phyloP scores from a whole-genome alignment of 768 basidiomycete species.

The Suillus placidus region DNA sequence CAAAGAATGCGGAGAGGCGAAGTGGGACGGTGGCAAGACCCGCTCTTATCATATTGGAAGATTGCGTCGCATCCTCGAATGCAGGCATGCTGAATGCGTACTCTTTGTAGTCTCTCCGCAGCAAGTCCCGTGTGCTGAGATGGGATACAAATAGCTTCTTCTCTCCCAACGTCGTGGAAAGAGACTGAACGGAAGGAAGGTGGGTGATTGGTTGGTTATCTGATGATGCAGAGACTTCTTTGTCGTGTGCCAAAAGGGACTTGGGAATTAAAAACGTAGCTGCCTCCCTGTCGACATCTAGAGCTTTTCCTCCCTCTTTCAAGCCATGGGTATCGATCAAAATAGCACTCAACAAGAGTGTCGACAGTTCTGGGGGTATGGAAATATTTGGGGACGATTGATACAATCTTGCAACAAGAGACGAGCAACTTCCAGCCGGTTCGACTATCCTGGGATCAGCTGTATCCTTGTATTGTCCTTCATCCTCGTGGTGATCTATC shows the following conservation, averaged over 20 bases:
- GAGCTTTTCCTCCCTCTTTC: conserved; percentile 76
- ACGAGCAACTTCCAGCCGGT: conserved; percentile 79
- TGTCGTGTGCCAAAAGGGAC: conserved; percentile 44
- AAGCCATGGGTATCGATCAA: conserved; percentile 87
- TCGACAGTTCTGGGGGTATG: conserved; percentile 64
- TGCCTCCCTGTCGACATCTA: conserved; percentile 62
- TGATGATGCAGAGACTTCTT: conserved; percentile 30
- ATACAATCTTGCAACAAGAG: conserved; percentile 52
- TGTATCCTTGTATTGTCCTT: conserved; percentile 60
- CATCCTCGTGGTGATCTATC: conserved; percentile 93
- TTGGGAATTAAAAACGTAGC: conserved; percentile 64
- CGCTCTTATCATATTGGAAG: conserved; percentile 46
- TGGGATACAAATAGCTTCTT: conserved; percentile 73
- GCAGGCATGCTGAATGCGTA: conserved; percentile 55
- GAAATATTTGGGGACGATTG: conserved; percentile 18
- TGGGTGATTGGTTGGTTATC: conserved; percentile 16
- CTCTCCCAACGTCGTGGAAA: conserved; percentile 45
- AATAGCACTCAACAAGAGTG: conserved; percentile 78
- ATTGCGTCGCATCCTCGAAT: conserved; percentile 27
- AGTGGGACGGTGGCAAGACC: conserved; percentile 87
- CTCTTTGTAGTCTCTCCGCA: conserved; percentile 96
- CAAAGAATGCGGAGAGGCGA: conserved; percentile 50
- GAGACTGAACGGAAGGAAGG: conserved; percentile 46
- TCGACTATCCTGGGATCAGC: conserved; percentile 69
- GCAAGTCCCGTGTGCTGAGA: conserved; percentile 72